A percentile compares a stretch with the other conserved stretches of the same genome.
phyloP scores from a whole-genome alignment of 306 rosid species.

The Vigna radiata region DNA sequence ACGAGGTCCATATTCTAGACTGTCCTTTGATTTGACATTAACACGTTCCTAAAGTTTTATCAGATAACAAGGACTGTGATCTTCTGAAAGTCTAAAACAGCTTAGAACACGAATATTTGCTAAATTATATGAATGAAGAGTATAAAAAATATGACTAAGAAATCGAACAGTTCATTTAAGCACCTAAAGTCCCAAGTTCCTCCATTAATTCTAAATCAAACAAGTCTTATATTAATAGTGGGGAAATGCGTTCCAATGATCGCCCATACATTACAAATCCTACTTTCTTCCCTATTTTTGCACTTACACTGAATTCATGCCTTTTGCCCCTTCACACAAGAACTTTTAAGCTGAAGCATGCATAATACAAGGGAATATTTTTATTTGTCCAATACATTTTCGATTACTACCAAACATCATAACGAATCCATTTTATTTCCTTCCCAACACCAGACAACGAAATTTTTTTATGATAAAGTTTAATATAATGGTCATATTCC shows the following conservation, averaged over 20 bases:
- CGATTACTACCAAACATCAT: background rate
- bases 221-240: background rate
- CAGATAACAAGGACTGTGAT: slow-evolving; percentile 13
- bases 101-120: background rate
- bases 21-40: background rate
- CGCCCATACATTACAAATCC: background rate
- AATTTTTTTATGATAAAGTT: background rate
- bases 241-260: background rate
- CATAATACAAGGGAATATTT: background rate
- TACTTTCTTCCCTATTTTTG: background rate
- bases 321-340: background rate
- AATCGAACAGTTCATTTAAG: background rate
- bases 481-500: background rate
- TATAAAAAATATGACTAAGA: background rate
- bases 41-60: background rate
- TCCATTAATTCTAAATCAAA: background rate
- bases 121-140: background rate
- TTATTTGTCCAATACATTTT: no score
- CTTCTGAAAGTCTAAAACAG: background rate
- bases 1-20: background rate
- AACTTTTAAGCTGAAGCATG: background rate
- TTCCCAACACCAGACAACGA: background rate
- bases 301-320: background rate
- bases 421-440: background rate
- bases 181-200: background rate